phyloP scores from a whole-genome alignment of 352 stramenopile genomes.

The Salisapilia sapeloensis region DNA sequence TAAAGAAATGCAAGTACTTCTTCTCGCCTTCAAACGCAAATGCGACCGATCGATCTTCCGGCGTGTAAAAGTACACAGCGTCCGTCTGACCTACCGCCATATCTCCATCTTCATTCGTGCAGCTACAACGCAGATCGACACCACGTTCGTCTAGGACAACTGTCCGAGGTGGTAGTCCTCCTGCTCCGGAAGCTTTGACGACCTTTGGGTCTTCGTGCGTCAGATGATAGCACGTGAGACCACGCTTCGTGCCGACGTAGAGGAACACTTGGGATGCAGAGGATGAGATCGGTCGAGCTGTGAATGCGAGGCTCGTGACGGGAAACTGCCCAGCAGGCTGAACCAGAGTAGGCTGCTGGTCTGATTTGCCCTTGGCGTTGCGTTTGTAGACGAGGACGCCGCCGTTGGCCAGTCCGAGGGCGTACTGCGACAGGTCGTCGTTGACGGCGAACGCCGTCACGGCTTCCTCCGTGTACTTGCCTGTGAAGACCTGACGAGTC shows the following conservation, averaged over 20 bases:
- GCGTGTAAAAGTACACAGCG: conserved; percentile 82
- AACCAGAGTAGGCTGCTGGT: conserved; percentile 47
- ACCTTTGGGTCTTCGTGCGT: conserved; percentile 66
- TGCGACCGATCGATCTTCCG: conserved; percentile 73
- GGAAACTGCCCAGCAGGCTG: conserved; percentile 66
- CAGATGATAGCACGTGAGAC: conserved; percentile 74
- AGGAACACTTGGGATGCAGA: conserved; percentile 53
- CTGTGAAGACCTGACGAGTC: conserved; percentile 46
- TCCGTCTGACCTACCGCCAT: conserved; percentile 72
- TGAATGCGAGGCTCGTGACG: conserved; percentile 63
- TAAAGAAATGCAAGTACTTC: conserved; percentile 76
- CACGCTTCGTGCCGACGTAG: conserved; percentile 60
- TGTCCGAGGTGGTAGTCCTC: conserved; percentile 42
- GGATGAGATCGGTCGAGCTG: conserved; percentile 50
- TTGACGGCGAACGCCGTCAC: conserved; percentile 76
- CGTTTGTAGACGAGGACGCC: conserved; percentile 71
- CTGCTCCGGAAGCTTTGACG: conserved; percentile 28
- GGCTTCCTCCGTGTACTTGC: conserved; percentile 61
- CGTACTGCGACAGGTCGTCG: conserved; percentile 69
- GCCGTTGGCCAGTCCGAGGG: conserved; percentile 65
- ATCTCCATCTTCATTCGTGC: conserved; percentile 72
- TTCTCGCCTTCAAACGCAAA: conserved; percentile 82
- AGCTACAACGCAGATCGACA: conserved; percentile 65
- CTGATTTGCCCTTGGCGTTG: conserved; percentile 56
- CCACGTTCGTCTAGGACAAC: conserved; percentile 69